phyloP scores from a whole-genome alignment of 1,139 yeast species.

The Blastobotrys niveus region DNA sequence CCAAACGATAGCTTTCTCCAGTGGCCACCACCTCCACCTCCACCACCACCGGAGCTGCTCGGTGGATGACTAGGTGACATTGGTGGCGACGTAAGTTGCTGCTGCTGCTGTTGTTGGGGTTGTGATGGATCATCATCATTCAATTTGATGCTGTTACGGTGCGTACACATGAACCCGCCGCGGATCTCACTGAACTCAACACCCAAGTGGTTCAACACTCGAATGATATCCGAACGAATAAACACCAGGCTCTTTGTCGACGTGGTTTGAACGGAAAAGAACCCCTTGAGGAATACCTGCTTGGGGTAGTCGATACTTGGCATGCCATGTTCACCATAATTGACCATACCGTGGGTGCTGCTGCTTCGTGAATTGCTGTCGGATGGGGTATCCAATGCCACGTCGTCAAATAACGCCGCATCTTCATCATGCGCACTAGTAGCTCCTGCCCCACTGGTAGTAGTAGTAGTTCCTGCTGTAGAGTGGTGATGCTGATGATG shows the following conservation, averaged over 20 bases:
- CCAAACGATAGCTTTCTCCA: conserved; percentile 35
- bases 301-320: conserved; percentile 92
- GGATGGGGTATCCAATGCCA: conserved; percentile 42
- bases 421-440: conserved; percentile 35
- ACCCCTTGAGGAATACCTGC: conserved; percentile 87
- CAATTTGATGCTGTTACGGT: conserved; percentile 42
- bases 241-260: conserved; percentile 88
- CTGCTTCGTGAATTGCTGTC: conserved; percentile 12
- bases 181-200: conserved; percentile 84
- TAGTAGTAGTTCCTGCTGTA: no score
- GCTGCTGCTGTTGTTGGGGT: neutral
- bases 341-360: conserved; percentile 10
- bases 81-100: conserved; percentile 14
- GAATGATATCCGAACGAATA: conserved; percentile 77
- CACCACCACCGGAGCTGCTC: neutral
- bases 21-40: conserved; percentile 23
- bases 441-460: no score
- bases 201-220: conserved; percentile 68
- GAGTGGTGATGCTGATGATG: no score
- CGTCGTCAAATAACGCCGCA: conserved; percentile 64
- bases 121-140: conserved; percentile 25
- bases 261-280: conserved; percentile 92
- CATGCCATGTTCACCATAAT: conserved; percentile 48
- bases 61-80: conserved; percentile 13
- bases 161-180: conserved; percentile 89